A percentile compares a stretch with the other conserved stretches of the same genome.
phyloP scores from a whole-genome alignment of 2,329 filamentous ascomycete genomes.

The Fusarium azukiicola region DNA sequence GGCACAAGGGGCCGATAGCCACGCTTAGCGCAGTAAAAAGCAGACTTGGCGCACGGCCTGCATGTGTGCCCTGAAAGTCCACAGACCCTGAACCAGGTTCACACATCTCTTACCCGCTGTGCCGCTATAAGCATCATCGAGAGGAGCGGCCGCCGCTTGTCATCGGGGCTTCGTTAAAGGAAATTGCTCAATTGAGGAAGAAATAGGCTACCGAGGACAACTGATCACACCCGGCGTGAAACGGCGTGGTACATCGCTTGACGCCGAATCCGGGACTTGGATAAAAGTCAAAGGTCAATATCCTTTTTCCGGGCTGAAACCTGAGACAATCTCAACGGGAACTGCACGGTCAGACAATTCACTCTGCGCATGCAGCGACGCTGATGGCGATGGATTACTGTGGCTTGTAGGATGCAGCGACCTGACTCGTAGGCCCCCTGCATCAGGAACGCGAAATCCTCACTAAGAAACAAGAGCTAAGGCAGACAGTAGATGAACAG shows the following conservation, averaged over 20 bases:
- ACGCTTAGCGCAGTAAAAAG: not conserved
- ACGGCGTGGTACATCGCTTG: not conserved
- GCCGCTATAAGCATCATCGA: not conserved
- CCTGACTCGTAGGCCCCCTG: not conserved
- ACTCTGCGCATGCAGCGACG: not conserved
- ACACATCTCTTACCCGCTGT: not conserved
- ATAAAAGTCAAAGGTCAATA: not conserved
- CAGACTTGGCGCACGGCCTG: not conserved
- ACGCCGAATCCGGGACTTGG: not conserved
- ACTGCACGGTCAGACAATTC: not conserved
- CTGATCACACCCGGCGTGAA: not conserved
- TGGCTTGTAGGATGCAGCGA: not conserved
- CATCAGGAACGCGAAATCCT: not conserved
- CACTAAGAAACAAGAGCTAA: not conserved
- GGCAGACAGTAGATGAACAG: not conserved
- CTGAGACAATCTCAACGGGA: not conserved
- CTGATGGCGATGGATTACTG: not conserved
- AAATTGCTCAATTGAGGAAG: not conserved
- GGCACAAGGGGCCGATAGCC: not conserved
- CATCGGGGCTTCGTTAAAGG: not conserved
- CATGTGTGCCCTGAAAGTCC: not conserved
- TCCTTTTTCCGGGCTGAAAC: slow-evolving; percentile 7
- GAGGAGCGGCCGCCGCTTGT: not conserved
- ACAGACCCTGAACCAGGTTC: not conserved
- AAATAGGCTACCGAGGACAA: not conserved